These are phyloP conservation scores for Fusarium cicatricum DNA, from an alignment of 2,329 filamentous ascomycete species.

Conservation along the genomic window DNA sequence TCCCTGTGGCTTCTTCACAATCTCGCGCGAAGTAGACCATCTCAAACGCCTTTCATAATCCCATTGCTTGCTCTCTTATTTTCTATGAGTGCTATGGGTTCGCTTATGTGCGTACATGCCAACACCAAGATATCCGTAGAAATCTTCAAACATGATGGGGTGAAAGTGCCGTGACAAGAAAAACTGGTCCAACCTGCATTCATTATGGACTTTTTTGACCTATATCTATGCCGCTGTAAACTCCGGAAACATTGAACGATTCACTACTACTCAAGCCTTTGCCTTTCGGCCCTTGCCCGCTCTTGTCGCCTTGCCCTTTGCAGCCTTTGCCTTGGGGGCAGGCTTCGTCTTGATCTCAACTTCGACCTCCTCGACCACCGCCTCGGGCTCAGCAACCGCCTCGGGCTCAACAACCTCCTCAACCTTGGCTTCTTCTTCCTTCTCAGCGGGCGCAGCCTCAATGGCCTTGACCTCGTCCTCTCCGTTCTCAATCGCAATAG, in stretches of 20 bases:
- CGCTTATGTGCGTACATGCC: constrained; percentile 68
- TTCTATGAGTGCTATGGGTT: constrained; percentile 62
- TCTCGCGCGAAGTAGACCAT: constrained; percentile 63
- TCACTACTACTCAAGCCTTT: constrained; percentile 46
- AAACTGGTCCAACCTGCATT: constrained; percentile 32
- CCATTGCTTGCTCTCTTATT: constrained; percentile 55
- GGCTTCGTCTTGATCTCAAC: constrained; percentile 39
- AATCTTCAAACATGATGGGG: not conserved
- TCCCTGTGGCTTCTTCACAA: constrained; percentile 54
- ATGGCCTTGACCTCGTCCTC: constrained; percentile 46
- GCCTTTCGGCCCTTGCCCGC: constrained; percentile 47
- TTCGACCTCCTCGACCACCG: constrained; percentile 37
- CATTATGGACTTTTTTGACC: constrained; percentile 40
- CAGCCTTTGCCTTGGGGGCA: constrained; percentile 46
- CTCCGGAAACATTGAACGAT: constrained; percentile 32
- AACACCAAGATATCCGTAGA: constrained; percentile 11
- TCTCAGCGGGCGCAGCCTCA: constrained; percentile 49
- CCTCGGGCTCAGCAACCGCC: constrained; percentile 37
- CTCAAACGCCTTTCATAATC: constrained; percentile 66
- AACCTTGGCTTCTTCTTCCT: constrained; percentile 40
- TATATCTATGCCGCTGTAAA: constrained; percentile 41
- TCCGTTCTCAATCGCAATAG: constrained; percentile 49
- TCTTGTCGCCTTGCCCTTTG: constrained; percentile 37
- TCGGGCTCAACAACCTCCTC: constrained; percentile 35
- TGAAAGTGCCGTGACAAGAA: constrained; percentile 10